Conservation (phyloP, 208 protist species). For the Lotmaria passim region DNA sequence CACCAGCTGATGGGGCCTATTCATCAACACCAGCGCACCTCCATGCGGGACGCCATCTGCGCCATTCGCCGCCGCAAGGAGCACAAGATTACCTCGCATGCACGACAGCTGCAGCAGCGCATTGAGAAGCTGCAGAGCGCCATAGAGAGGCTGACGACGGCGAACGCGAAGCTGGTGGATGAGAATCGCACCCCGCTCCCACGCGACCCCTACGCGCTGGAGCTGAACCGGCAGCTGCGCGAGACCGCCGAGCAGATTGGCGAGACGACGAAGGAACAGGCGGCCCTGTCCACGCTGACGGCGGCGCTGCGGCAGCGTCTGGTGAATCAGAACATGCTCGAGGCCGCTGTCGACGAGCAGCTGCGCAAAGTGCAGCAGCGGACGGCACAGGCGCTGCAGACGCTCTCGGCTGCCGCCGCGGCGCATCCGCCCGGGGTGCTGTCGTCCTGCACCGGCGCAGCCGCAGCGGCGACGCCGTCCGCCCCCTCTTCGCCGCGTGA, state of each 20-base stretch:
- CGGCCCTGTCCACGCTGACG: conserved; percentile 44
- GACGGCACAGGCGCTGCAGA: conserved; percentile 32
- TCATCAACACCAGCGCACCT: conserved; percentile 38
- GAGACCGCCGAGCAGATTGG: conserved; percentile 60
- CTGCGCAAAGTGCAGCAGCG: conserved; percentile 48
- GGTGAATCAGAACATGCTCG: conserved; percentile 63
- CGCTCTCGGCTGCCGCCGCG: conserved; percentile 26
- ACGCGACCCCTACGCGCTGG: conserved; percentile 71
- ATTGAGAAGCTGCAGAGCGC: conserved; percentile 37
- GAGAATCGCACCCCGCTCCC: conserved; percentile 77
- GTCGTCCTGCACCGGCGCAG: no score
- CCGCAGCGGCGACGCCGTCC: neutral
- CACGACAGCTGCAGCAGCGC: conserved; percentile 31
- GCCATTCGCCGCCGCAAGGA: conserved; percentile 45
- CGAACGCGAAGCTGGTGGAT: conserved; percentile 57
- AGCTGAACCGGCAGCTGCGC: conserved; percentile 61
- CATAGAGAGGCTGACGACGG: conserved; percentile 41
- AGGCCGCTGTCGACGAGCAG: conserved; percentile 68
- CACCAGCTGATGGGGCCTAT: conserved; percentile 40
- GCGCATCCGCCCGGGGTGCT: conserved; percentile 19
- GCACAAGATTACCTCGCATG: conserved; percentile 32
- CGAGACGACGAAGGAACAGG: conserved; percentile 43
- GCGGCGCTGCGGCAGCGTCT: conserved; percentile 68
- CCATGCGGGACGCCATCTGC: conserved; percentile 35
- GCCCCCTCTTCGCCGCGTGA: conserved; percentile 10